These are phyloP conservation scores for Aspergillus biplanus DNA, from an alignment of 495 filamentous ascomycete genomes.

Conservation along the genomic window DNA sequence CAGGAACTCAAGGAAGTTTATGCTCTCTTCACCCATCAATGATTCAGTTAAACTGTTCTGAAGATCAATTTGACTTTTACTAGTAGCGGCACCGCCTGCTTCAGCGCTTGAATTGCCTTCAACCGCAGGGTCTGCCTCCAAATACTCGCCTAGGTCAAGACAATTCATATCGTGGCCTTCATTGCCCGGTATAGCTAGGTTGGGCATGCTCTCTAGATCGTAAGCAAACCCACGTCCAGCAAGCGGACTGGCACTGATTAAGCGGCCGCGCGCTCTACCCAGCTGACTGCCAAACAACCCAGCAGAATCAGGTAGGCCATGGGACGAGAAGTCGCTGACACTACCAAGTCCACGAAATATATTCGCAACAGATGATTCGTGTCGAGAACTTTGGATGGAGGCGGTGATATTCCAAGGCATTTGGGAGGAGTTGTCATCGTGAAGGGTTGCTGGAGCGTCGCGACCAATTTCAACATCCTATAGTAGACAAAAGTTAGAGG, in stretches of 20 bases:
- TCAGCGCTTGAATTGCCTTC: slow-evolving; percentile 19
- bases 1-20: slow-evolving; percentile 65
- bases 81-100: background rate
- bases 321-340: slow-evolving; percentile 58
- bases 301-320: slow-evolving; percentile 38
- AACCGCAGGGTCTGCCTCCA: slow-evolving; percentile 34
- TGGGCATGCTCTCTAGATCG: slow-evolving; percentile 40
- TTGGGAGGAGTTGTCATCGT: slow-evolving; percentile 60
- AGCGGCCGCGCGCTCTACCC: slow-evolving; percentile 45
- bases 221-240: slow-evolving; percentile 52
- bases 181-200: slow-evolving; percentile 35
- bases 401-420: slow-evolving; percentile 75
- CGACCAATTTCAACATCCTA: slow-evolving; percentile 64
- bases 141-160: slow-evolving; percentile 35
- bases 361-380: slow-evolving; percentile 38
- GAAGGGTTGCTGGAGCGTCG: slow-evolving; percentile 57
- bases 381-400: slow-evolving; percentile 60
- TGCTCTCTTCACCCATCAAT: slow-evolving; percentile 59
- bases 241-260: slow-evolving; percentile 66
- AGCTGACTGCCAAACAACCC: slow-evolving; percentile 12
- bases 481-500: slow-evolving; percentile 11
- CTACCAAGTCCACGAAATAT: slow-evolving; percentile 52
- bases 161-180: slow-evolving; percentile 42
- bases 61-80: slow-evolving; percentile 28
- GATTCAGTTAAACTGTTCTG: slow-evolving; percentile 36